Percentiles rank a stretch among this genome's conserved stretches.
These are phyloP conservation scores for Sarocladium oryzae DNA, from an alignment of 2,329 filamentous ascomycete species.

Conservation along the genomic window DNA sequence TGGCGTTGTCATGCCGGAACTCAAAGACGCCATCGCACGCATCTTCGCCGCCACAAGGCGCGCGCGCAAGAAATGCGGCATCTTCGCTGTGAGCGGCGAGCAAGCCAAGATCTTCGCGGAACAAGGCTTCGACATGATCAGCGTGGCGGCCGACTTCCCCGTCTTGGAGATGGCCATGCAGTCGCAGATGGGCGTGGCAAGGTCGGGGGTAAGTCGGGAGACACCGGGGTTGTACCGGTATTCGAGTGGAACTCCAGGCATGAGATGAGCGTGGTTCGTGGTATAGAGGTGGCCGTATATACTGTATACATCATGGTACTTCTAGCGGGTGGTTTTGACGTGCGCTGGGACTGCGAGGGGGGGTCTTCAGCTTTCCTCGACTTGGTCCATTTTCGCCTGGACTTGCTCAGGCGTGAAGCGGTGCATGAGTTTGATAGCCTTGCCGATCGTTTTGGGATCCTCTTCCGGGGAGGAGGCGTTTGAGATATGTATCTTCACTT, in stretches of 20 bases:
- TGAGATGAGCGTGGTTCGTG: conserved; percentile 1
- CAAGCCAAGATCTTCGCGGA: conserved; percentile 49
- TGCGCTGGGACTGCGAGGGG: too few species aligned
- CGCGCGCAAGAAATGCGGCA: conserved; percentile 61
- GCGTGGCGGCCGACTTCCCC: conserved; percentile 49
- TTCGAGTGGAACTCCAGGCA: conserved; percentile 2
- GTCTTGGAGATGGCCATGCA: conserved; percentile 38
- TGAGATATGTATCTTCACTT: conserved; percentile 53
- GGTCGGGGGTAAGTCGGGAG: conserved; percentile 2
- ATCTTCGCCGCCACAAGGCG: conserved; percentile 50
- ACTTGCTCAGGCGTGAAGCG: conserved; percentile 64
- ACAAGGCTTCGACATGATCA: conserved; percentile 57
- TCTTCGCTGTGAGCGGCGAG: conserved; percentile 50
- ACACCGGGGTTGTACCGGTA: neutral
- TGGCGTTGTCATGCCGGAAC: conserved; percentile 50
- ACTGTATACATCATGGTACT: too few species aligned
- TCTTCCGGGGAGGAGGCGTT: conserved; percentile 45
- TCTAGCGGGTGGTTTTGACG: too few species aligned
- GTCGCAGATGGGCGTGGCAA: conserved; percentile 40
- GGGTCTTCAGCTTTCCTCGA: conserved; percentile 25
- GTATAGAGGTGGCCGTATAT: too few species aligned
- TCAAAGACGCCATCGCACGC: conserved; percentile 52
- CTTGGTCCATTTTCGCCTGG: conserved; percentile 59
- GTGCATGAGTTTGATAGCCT: conserved; percentile 71
- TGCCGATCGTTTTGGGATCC: conserved; percentile 45